Evolutionary conservation across 2,329 filamentous ascomycete genomes (phyloP).

Genomic region (Parascedosporium putredinis): DNA sequence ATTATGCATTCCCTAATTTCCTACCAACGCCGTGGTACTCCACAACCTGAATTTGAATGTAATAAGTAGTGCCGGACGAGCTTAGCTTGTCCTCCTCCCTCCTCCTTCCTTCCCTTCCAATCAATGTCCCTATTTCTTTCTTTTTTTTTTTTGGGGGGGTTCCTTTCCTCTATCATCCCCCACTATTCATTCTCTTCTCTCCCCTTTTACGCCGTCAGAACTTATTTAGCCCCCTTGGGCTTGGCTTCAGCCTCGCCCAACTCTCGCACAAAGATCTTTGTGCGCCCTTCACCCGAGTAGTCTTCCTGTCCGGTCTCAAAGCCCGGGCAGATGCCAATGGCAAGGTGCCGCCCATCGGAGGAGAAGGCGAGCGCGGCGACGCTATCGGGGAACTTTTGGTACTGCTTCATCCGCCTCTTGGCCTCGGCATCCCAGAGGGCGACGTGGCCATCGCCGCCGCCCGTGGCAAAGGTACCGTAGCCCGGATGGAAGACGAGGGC

Average conservation of each 20-base stretch:
- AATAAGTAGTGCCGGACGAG: too few relatives aligned
- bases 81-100: too few relatives aligned
- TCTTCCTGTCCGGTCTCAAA: conserved; percentile 84
- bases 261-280: conserved; percentile 73
- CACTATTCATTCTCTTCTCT: neutral
- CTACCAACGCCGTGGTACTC: neutral
- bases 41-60: neutral
- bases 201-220: too few relatives aligned
- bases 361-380: conserved; percentile 72
- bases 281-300: conserved; percentile 58
- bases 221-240: conserved; percentile 63
- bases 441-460: conserved; percentile 84
- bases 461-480: conserved; percentile 76
- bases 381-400: conserved; percentile 72
- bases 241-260: conserved; percentile 81
- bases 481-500: conserved; percentile 79
- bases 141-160: too few relatives aligned
- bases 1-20: neutral
- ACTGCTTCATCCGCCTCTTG: conserved; percentile 82
- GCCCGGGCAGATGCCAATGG: conserved; percentile 71
- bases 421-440: conserved; percentile 86
- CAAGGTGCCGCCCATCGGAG: conserved; percentile 64
- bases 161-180: too few relatives aligned
- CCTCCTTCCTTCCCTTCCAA: too few relatives aligned
- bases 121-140: too few relatives aligned